These are phyloP conservation scores for Tardiomyces depauwii DNA, from an alignment of 1,139 yeast species.

Conservation along the genomic window DNA sequence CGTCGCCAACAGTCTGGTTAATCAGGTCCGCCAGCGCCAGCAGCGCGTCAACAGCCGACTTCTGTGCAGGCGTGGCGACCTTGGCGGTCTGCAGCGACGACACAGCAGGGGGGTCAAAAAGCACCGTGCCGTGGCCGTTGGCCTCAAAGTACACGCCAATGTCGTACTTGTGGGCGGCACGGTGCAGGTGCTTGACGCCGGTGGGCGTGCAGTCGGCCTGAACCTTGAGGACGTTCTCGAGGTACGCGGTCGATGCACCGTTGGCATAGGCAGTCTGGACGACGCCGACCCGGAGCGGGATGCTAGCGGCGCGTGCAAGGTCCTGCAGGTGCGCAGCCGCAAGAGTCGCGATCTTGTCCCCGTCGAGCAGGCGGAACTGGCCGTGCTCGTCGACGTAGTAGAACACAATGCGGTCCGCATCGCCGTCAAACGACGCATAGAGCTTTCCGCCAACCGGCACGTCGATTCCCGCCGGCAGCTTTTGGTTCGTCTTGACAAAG, in stretches of 20 bases:
- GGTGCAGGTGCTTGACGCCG: conserved; percentile 94
- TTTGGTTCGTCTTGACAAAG: conserved; percentile 81
- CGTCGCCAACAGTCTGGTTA: conserved; percentile 97
- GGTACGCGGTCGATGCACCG: conserved; percentile 75
- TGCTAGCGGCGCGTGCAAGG: conserved; percentile 31
- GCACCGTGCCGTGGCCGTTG: conserved; percentile 97
- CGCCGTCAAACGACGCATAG: conserved; percentile 90
- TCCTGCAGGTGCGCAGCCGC: conserved; percentile 60
- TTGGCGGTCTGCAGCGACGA: conserved; percentile 21
- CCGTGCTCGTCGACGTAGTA: conserved; percentile 45
- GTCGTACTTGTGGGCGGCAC: conserved; percentile 72
- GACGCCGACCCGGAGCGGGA: conserved; percentile 51
- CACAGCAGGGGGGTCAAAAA: conserved; percentile 57
- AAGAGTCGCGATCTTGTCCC: conserved; percentile 85
- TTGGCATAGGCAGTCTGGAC: conserved; percentile 98
- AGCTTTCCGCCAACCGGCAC: conserved; percentile 31
- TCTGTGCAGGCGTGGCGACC: conserved; percentile 27
- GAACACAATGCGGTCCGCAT: conserved; percentile 89
- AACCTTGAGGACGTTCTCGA: conserved; percentile 48
- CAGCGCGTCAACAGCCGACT: conserved; percentile 40
- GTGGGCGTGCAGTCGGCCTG: conserved; percentile 91
- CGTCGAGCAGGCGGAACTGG: conserved; percentile 67
- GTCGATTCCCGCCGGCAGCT: conserved; percentile 52
- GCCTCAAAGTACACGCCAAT: conserved; percentile 96
- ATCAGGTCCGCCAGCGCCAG: conserved; percentile 55